phyloP scores from a whole-genome alignment of 1,284 basidiomycete genomes.

The Trichosporon inkin region DNA sequence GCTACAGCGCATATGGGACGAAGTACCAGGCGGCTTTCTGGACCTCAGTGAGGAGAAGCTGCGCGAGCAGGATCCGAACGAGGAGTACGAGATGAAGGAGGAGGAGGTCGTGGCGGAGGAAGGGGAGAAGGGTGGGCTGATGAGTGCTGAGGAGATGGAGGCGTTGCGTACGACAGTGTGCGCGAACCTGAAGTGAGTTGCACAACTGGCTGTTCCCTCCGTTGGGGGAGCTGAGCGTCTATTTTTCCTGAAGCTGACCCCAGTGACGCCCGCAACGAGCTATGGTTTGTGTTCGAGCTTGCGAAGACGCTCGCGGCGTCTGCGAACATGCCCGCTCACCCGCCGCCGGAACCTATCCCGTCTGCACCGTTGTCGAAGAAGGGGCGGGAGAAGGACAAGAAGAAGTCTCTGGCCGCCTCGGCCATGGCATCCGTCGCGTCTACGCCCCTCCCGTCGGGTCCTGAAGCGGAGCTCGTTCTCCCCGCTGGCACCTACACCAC shows the following conservation, averaged over 20 bases:
- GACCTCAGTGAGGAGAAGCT: constrained; percentile 36
- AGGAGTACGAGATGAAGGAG: constrained; percentile 16
- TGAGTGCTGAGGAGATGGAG: constrained; percentile 41
- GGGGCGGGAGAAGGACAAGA: constrained; percentile 4
- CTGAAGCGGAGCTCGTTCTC: constrained; percentile 29
- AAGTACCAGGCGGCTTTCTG: constrained; percentile 41
- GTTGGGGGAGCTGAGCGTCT: too few relatives aligned
- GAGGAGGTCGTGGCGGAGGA: constrained; percentile 13
- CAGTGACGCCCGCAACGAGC: constrained; percentile 43
- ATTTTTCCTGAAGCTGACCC: not conserved
- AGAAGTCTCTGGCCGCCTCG: not conserved
- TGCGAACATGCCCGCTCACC: constrained; percentile 27
- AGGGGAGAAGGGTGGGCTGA: constrained; percentile 25
- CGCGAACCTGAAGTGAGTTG: constrained; percentile 38
- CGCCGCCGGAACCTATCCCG: constrained; percentile 30
- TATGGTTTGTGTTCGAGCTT: constrained; percentile 46
- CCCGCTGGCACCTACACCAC: constrained; percentile 33
- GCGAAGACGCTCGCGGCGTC: constrained; percentile 37
- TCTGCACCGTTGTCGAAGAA: constrained; percentile 10
- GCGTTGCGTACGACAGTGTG: constrained; percentile 34
- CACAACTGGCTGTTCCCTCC: too few relatives aligned
- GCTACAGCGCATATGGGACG: constrained; percentile 42
- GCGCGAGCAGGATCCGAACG: constrained; percentile 14
- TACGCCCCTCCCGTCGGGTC: not conserved
- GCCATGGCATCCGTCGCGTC: not conserved